Percentiles rank a stretch among this genome's conserved stretches.
phyloP scores from a whole-genome alignment of 2,329 filamentous ascomycete species.

The Venturia effusa region DNA sequence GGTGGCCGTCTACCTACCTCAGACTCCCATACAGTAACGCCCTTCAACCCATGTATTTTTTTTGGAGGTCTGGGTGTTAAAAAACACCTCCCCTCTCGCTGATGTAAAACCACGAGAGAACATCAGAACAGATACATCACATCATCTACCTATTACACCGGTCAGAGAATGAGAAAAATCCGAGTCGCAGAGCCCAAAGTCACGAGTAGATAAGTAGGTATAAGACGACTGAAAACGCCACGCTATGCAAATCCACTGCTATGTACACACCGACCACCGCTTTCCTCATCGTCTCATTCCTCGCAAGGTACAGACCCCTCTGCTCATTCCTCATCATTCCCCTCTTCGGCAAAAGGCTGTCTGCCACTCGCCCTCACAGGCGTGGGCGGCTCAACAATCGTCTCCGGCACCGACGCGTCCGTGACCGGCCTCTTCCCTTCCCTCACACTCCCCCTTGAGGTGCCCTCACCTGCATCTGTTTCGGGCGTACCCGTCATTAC shows the following conservation, averaged over 20 bases:
- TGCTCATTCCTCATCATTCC: not conserved
- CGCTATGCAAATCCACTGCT: not conserved
- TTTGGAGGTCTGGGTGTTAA: no score
- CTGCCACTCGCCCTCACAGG: not conserved
- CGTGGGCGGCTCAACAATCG: conserved; percentile 7
- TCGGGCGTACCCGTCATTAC: not conserved
- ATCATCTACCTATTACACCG: no score
- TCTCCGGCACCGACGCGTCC: not conserved
- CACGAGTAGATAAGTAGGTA: no score
- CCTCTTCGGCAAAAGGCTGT: conserved; percentile 6
- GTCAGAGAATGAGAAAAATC: no score
- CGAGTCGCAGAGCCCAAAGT: no score
- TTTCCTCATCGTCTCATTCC: not conserved
- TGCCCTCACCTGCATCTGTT: not conserved
- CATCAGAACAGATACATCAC: no score
- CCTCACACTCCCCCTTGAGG: not conserved
- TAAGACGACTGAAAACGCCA: not conserved
- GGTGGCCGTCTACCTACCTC: no score
- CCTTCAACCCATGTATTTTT: no score
- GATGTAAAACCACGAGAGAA: no score
- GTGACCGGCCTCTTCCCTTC: not conserved
- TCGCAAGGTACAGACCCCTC: not conserved
- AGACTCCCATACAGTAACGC: no score
- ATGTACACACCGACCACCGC: not conserved
- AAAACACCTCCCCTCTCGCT: no score